Evolutionary conservation across 192 early-diverging fungal genomes (phyloP).

Genomic region (Coemansia sp.): DNA sequence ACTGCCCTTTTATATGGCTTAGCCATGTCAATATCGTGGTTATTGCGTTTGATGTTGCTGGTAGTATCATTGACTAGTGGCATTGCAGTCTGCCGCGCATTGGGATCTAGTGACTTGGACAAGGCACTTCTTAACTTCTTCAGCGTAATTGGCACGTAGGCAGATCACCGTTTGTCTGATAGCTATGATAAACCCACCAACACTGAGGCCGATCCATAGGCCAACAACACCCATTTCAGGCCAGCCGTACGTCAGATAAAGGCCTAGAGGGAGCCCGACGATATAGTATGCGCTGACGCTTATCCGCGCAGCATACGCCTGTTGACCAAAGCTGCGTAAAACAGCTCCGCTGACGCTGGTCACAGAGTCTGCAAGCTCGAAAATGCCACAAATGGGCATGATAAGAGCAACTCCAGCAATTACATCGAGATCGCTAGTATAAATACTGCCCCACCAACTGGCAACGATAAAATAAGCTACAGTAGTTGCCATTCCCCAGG

Average conservation of each 20-base stretch:
- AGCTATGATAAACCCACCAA: constrained; percentile 30
- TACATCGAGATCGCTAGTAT: constrained; percentile 69
- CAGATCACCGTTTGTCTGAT: constrained; percentile 37
- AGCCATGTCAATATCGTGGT: not conserved
- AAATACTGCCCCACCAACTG: constrained; percentile 58
- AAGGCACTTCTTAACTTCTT: constrained; percentile 40
- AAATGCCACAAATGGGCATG: constrained; percentile 77
- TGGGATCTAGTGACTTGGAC: not conserved
- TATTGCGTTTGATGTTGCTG: not conserved
- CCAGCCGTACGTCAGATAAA: constrained; percentile 54
- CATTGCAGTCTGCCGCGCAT: not conserved
- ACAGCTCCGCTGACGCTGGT: constrained; percentile 62
- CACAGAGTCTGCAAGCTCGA: constrained; percentile 64
- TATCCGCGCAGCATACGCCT: constrained; percentile 55
- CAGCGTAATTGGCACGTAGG: constrained; percentile 25
- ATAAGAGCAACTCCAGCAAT: constrained; percentile 69
- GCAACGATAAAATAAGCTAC: constrained; percentile 24
- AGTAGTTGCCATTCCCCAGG: constrained; percentile 20
- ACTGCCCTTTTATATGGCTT: too few species aligned
- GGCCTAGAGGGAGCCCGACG: constrained; percentile 58
- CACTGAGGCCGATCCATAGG: constrained; percentile 50
- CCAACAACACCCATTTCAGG: constrained; percentile 44
- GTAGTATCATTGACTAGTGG: not conserved
- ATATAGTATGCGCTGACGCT: constrained; percentile 60
- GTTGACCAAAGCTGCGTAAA: constrained; percentile 58